Evolutionary conservation across 768 basidiomycete species (phyloP), one percentile per base, ranked within the genome.

Genomic region (Trametes coccinea): DNA sequence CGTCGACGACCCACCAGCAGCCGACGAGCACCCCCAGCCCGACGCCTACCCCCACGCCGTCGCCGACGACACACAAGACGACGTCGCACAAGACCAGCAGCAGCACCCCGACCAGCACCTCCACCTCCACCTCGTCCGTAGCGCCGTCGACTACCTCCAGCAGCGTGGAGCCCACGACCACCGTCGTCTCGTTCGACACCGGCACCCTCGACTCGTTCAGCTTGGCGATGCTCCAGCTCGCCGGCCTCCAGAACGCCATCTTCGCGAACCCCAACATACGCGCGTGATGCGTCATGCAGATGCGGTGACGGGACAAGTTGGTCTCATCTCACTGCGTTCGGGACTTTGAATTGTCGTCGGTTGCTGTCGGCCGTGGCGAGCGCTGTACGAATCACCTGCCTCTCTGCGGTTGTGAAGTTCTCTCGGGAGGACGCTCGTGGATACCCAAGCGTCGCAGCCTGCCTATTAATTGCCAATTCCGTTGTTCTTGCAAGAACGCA

Each of bases 171-270:
- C 53, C 68, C 31, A 58, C 64, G 2, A 40, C 68, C 10, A 61
- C 63, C 10, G 64, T 51, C 30, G 14, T 39, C 4, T 53, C 59
- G 43, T 64, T 58, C 37, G 66, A 63, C 37, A 51, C 60, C 13
- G 66, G 66, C 4, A 65, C 43, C 53, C 40, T 71, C 37, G 54
- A 61, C 14, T 65, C 67, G 62, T 54, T 67, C 54, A 66, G 64
- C 58, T n/a, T 71, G 44, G 68, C 70, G 2, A 39, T 71, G 37
- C 47, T 67, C 51, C 56, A 62, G 30, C 56, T 71, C 30, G 56
- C 46, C 30, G 61, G 63, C 30, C 55, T 70, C 34, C 33, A 45
- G 29, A 46, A 63, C 43, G 62, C 60, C n/a, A 58, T 53, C 14
- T 40, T 48, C 9, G 56, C 45, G 3, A 16, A 22, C 1, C 45